Conservation (phyloP, 176 grass and related monocot species). For the Sorghum bicolor region Sorghum_bicolor_NCBIv3 NC_012877.2:9300501-9301000, state of each 20-base stretch:
- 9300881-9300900: conserved; percentile 32
- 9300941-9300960: conserved; percentile 2
- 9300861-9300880: conserved; percentile 25
- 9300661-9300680: neutral
- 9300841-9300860: conserved; percentile 33
- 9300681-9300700: neutral
- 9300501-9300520: conserved; percentile 6
- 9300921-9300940: neutral
- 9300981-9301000: neutral
- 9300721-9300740: neutral
- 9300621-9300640: conserved; percentile 36
- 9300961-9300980: neutral
- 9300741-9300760: conserved; percentile 16
- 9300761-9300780: conserved; percentile 5
- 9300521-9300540: conserved; percentile 14
- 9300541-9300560: conserved; percentile 20
- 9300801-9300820: conserved; percentile 12
- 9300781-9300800: neutral
- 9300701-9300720: neutral
- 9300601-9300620: conserved; percentile 22
- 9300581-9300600: conserved; percentile 40
- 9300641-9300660: conserved; percentile 23
- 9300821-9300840: conserved; percentile 33
- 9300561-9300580: conserved; percentile 21
- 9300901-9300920: neutral